Percentiles rank a stretch among this genome's conserved stretches.
Conservation (phyloP, 345 rosid species). For the Brassica incana region DNA sequence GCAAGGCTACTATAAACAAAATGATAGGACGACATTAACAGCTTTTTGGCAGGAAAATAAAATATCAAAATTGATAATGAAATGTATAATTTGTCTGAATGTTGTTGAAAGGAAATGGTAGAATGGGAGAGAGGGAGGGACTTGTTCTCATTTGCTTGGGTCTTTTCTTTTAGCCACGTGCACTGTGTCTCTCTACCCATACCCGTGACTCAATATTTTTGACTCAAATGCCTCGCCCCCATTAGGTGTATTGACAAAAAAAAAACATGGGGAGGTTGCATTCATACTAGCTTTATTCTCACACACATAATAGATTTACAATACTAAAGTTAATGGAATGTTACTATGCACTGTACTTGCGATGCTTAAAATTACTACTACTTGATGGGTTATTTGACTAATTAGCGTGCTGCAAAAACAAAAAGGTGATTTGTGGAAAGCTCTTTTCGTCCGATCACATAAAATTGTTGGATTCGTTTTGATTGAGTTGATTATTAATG, state of each 20-base stretch:
- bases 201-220: conserved; percentile 35
- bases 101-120: conserved; percentile 13
- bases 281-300: neutral
- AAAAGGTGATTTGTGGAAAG: neutral
- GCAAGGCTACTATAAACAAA: conserved; percentile 19
- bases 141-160: conserved; percentile 37
- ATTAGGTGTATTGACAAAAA: neutral
- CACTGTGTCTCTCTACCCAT: conserved; percentile 15
- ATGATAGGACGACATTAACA: conserved; percentile 16
- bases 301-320: neutral
- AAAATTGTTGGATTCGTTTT: neutral
- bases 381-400: conserved; percentile 22
- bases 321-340: neutral
- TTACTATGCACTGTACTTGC: neutral
- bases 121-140: conserved; percentile 24
- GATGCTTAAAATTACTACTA: conserved; percentile 9
- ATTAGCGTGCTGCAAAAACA: neutral
- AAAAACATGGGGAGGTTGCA: neutral
- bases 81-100: neutral
- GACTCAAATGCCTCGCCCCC: neutral
- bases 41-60: conserved; percentile 8
- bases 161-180: conserved; percentile 32
- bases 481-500: neutral
- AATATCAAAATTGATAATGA: neutral
- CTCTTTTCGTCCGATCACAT: neutral